Base-by-base conservation (phyloP, 352 stramenopile species). In the Bremia lactucae region DNA sequence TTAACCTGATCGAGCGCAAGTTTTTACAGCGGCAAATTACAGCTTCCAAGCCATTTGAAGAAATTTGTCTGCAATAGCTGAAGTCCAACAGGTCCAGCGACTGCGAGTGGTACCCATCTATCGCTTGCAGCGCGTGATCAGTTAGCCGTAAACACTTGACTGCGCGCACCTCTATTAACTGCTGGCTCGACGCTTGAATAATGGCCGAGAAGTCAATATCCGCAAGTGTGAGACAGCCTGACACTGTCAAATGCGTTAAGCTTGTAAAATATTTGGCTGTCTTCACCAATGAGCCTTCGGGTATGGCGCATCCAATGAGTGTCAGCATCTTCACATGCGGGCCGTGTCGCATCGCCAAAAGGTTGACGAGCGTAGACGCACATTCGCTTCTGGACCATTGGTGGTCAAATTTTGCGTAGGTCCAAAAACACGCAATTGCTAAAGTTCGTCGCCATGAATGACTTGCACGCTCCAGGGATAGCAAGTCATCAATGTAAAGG, bases 51-150 rank as follows among this genome's bases (percentile, higher is more conserved):
- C 62, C 68, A 1, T 49, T 13, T 13, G 53, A 50, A 3, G 72
- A 71, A 26, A 84, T 52, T 10, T 79, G 56, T 36, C 72, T 60
- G 44, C 69, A 82, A 43, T 80, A 59, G 31, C 72, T 84, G 16
- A 84, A 74, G 37, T 82, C 68, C 31, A 84, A 45, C 13, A 52
- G 52, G 20, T 68, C 15, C 4, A 82, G 45, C 22, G 54, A 67
- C 49, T 64, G 31, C 0, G 47, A 59, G 26, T 82, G 66, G 29
- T 44, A 36, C 3, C 36, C 11, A 14, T 49, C 52, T 0, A 68
- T 46, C 4, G 36, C 47, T 11, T 46, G n/a, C 3, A 84, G 50
- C 4, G 64, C 31, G 6, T 21, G 34, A 33, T 82, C 59, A 9
- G 72, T 77, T 11, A 82, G 62, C 41, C 70, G 41, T 21, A 75